Percentiles rank a stretch among this genome's conserved stretches.
Conservation (phyloP, 371 early-diverging fungal genomes). For the Apophysomyces trapeziformis region DNA sequence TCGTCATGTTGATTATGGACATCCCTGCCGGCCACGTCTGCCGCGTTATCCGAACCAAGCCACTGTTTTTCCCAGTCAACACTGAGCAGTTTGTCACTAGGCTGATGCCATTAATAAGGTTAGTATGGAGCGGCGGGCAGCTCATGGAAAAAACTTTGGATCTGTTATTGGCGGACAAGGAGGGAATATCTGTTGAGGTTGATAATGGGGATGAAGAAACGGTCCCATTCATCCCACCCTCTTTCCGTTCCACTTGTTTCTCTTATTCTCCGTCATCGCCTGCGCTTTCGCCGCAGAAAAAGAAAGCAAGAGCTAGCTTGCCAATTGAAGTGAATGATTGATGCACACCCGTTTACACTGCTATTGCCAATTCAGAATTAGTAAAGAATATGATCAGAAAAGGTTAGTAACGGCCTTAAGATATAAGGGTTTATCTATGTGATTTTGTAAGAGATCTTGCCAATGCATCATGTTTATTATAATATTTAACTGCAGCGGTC, state of each 20-base stretch:
- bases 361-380: no score
- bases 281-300: no score
- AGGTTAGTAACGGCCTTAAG: no score
- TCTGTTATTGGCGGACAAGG: background rate
- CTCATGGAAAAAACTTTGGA: background rate
- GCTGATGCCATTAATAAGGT: background rate
- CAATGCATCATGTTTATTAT: no score
- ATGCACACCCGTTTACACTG: no score
- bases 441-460: no score
- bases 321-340: no score
- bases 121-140: background rate
- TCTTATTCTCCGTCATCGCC: background rate
- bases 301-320: no score
- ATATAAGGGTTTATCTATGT: no score
- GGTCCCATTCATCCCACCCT: background rate
- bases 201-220: background rate
- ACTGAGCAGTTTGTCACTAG: background rate
- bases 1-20: background rate
- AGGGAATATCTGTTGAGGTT: background rate
- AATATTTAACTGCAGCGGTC: no score
- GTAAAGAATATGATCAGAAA: no score
- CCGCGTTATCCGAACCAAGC: background rate
- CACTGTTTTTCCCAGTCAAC: background rate
- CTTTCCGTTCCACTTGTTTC: background rate
- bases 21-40: slow-evolving; percentile 1